These are phyloP conservation scores for Metarhizium humberi DNA, from an alignment of 2,329 filamentous ascomycete species.

Conservation along the genomic window DNA sequence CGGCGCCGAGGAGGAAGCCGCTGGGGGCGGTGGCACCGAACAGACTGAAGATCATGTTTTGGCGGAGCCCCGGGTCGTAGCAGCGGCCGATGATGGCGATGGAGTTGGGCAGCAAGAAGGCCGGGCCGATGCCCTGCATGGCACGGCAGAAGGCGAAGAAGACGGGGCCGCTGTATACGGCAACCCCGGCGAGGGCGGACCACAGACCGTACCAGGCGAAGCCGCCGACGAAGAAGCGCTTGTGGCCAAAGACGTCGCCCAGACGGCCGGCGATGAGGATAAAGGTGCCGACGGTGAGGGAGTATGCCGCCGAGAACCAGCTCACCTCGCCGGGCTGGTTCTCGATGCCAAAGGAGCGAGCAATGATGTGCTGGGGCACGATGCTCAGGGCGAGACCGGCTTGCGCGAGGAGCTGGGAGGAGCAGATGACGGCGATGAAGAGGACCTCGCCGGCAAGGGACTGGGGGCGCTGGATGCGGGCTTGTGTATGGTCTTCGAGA, in stretches of 20 bases:
- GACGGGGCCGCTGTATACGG: slow-evolving; percentile 25
- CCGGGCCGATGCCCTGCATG: slow-evolving; percentile 44
- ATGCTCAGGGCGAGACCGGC: slow-evolving; percentile 12
- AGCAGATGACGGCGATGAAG: slow-evolving; percentile 8
- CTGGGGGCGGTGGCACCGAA: slow-evolving; percentile 25
- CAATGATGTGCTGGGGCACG: slow-evolving; percentile 31
- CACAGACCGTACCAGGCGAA: slow-evolving; percentile 40
- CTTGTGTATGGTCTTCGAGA: no score
- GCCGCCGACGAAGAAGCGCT: slow-evolving; percentile 38
- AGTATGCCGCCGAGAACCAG: slow-evolving; percentile 46
- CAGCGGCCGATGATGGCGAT: slow-evolving; percentile 44
- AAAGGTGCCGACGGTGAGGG: slow-evolving; percentile 41
- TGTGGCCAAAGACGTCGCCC: slow-evolving; percentile 44
- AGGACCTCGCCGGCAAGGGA: neutral
- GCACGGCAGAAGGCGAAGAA: slow-evolving; percentile 37
- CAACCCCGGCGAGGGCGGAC: slow-evolving; percentile 32
- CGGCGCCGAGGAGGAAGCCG: slow-evolving; percentile 20
- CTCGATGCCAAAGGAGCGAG: slow-evolving; percentile 28
- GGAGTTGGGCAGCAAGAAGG: slow-evolving; percentile 45
- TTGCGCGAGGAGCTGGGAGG: slow-evolving; percentile 14
- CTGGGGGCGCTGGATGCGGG: no score
- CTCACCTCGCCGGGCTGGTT: slow-evolving; percentile 28
- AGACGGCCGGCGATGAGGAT: slow-evolving; percentile 42
- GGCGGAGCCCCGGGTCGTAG: slow-evolving; percentile 31
- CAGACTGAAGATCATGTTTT: slow-evolving; percentile 24